Evolutionary conservation across 495 filamentous ascomycete genomes (phyloP).

Genomic region (Penicillium salamii): DNA sequence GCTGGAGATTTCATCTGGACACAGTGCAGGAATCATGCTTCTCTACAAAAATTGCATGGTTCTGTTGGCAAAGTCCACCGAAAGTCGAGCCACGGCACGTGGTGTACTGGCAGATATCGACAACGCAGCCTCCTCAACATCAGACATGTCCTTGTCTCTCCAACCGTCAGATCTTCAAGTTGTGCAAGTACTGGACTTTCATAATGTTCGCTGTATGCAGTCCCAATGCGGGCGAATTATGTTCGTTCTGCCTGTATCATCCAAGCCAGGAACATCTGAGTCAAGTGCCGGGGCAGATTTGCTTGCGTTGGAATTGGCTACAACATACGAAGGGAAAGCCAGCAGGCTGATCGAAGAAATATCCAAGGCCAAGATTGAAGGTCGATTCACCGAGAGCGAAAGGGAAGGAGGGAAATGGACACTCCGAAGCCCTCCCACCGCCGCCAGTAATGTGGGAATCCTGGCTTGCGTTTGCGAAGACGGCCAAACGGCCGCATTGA

Average conservation of each 20-base stretch:
- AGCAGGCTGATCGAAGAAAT: constrained; percentile 80
- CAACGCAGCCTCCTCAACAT: constrained; percentile 48
- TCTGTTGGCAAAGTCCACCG: constrained; percentile 64
- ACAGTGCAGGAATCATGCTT: constrained; percentile 67
- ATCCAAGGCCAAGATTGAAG: constrained; percentile 80
- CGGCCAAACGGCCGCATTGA: constrained; percentile 27
- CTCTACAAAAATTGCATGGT: constrained; percentile 83
- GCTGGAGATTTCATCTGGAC: constrained; percentile 27
- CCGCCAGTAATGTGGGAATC: constrained; percentile 60
- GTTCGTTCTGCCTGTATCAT: constrained; percentile 64
- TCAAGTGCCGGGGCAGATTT: constrained; percentile 58
- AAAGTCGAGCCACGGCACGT: constrained; percentile 64
- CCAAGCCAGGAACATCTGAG: constrained; percentile 46
- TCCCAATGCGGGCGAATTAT: constrained; percentile 68
- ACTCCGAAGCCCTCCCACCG: constrained; percentile 58
- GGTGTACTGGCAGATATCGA: constrained; percentile 81
- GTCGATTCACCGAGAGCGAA: constrained; percentile 73
- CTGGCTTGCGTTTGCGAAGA: constrained; percentile 78
- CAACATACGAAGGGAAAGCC: constrained; percentile 77
- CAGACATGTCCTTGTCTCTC: constrained; percentile 30
- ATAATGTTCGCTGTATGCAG: constrained; percentile 71
- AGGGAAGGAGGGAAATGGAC: constrained; percentile 79
- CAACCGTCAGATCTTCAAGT: constrained; percentile 63
- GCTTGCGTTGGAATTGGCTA: constrained; percentile 48
- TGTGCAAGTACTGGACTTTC: constrained; percentile 66